A percentile compares a stretch with the other conserved stretches of the same genome.
Conservation (phyloP, 805 yeast genomes). For the Deakozyma indianensis region DNA sequence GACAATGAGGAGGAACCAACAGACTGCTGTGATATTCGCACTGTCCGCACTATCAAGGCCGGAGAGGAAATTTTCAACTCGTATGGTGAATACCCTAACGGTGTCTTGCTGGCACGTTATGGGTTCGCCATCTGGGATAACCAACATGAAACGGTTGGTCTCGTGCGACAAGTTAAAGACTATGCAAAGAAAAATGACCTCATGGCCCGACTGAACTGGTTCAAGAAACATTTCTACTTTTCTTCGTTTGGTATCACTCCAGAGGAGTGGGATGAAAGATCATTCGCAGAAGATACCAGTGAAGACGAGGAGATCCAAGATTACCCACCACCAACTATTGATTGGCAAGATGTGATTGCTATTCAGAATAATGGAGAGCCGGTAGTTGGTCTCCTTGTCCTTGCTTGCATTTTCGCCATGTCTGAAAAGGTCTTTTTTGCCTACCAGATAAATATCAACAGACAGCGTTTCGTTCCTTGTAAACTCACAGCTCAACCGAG, state of each 20-base stretch:
- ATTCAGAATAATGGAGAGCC: not conserved
- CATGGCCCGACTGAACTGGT: not conserved
- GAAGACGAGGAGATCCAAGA: not conserved
- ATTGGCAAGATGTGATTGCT: not conserved
- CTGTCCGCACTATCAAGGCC: slow-evolving; percentile 28
- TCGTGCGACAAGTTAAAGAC: not conserved
- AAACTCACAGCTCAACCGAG: not conserved
- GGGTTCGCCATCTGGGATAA: slow-evolving; percentile 56
- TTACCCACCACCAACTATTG: not conserved
- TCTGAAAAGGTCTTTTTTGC: slow-evolving; percentile 1
- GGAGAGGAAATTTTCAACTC: slow-evolving; percentile 65
- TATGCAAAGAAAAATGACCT: slow-evolving; percentile 7
- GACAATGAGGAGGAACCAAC: slow-evolving; percentile 14
- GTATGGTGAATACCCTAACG: slow-evolving; percentile 62
- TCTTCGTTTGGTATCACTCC: not conserved
- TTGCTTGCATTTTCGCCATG: not conserved
- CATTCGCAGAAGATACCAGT: not conserved
- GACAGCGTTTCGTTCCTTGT: not conserved
- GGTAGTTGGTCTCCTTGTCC: not conserved
- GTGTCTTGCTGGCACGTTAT: slow-evolving; percentile 55
- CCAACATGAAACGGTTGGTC: slow-evolving; percentile 35
- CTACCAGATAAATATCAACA: not conserved
- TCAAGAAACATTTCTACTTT: slow-evolving; percentile 1
- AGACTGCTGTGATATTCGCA: slow-evolving; percentile 56
- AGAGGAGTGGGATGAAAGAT: slow-evolving; percentile 1